phyloP scores from a whole-genome alignment of 768 basidiomycete genomes.

The Psilocybe cubensis region DNA sequence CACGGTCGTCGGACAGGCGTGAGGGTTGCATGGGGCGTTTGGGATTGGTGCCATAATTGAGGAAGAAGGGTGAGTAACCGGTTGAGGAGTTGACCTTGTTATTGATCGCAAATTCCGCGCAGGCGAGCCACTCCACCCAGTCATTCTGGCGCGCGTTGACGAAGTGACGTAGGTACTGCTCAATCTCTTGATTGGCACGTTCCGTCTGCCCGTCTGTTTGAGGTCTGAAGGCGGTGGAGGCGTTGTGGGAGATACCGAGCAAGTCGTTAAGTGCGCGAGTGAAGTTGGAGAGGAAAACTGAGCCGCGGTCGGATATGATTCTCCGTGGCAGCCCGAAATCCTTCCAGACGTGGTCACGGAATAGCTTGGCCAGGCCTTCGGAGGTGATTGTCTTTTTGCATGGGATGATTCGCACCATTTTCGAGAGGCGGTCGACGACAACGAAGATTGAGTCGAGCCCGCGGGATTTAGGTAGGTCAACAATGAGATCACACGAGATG shows the following conservation, averaged over 20 bases:
- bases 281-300: conserved; percentile 34
- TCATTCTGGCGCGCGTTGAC: conserved; percentile 9
- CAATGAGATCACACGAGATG: conserved; percentile 34
- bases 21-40: neutral
- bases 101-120: conserved; percentile 37
- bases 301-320: conserved; percentile 31
- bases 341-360: conserved; percentile 22
- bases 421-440: conserved; percentile 25
- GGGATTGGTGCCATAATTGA: conserved; percentile 19
- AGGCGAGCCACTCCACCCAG: conserved; percentile 27
- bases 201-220: conserved; percentile 19
- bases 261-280: conserved; percentile 29
- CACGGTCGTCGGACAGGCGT: neutral
- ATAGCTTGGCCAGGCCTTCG: conserved; percentile 19
- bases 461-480: conserved; percentile 32
- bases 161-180: conserved; percentile 31
- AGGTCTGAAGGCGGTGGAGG: conserved; percentile 29
- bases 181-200: conserved; percentile 31
- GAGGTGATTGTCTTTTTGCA: conserved; percentile 23
- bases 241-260: conserved; percentile 33
- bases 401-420: too few species aligned
- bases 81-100: conserved; percentile 27
- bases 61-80: conserved; percentile 32
- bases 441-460: conserved; percentile 38
- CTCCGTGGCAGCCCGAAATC: too few species aligned